Base-by-base conservation (phyloP, 176 grass and related monocot genomes). In the Aegilops longissima region DNA sequence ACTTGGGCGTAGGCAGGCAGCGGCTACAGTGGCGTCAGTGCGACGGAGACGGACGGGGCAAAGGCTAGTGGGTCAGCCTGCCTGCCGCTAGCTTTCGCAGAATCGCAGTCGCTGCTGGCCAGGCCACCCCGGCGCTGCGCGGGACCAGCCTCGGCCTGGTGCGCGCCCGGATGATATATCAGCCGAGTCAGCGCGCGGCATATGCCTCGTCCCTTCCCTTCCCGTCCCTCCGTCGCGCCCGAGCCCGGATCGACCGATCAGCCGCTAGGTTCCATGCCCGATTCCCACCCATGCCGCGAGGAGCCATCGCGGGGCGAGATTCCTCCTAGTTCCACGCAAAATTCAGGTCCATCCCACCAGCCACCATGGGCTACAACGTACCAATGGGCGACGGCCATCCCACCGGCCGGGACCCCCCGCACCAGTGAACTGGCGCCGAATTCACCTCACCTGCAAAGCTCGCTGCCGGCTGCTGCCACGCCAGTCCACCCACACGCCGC, bases 61-160 rank as follows among this genome's bases (percentile, higher is more conserved):
- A 24, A 83, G 21, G 66, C 49, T 83, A 44, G 82, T 75, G 56
- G 82, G 71, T 59, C 71, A 34, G 58, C 40, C 8, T 51, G 40
- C 44, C 16, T 47, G 34, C 17, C 33, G 33, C 34, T 39, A 23
- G 36, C 39, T 51, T 75, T 75, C 6, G 73, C 73, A 76, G 73
- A 18, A 51, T 76, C 73, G 29, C 73, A 76, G 70, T 24, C 10
- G 70, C 14, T 17, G 27, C 12, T 68, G 80, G 20, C 24, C 33
- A 34, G 33, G 3, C 33, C 62, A 21, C 61, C 9, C 24, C 7
- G 52, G 52, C 2, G 52, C 52, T 56, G 34, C 16, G 5, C 62
- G 65, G 80, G 80, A 72, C 81, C 66, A 83, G 66, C 30, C 65
- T 52, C 72, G 52, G 49, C 33, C 20, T 27, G 80, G 33, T 35